Evolutionary conservation across 805 yeast genomes (phyloP).

Genomic region (Osmozyma mogii): DNA sequence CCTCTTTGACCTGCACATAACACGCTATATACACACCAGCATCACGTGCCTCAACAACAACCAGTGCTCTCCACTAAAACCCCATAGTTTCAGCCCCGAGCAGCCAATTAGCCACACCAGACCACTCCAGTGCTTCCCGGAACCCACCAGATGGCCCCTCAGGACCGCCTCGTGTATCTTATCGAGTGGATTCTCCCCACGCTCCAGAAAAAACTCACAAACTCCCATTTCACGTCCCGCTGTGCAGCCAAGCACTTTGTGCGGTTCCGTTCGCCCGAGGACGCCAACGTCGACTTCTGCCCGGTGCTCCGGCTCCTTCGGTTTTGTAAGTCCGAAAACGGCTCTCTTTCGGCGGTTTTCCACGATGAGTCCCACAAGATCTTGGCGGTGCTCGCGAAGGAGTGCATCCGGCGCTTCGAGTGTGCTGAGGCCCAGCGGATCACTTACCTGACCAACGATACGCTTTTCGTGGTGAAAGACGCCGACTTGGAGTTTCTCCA

Average conservation of each 20-base stretch:
- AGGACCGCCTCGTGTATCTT: too few relatives aligned
- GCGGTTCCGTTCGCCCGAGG: slow-evolving; percentile 2
- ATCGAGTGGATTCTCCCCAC: slow-evolving; percentile 3
- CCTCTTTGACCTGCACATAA: too few relatives aligned
- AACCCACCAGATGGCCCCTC: too few relatives aligned
- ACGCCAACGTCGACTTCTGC: slow-evolving; percentile 7
- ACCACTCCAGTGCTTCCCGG: too few relatives aligned
- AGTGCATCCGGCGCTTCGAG: slow-evolving; percentile 24
- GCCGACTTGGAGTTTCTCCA: too few relatives aligned
- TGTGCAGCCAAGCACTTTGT: slow-evolving; percentile 13
- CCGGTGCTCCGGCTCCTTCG: slow-evolving; percentile 23
- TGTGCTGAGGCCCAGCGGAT: slow-evolving; percentile 22
- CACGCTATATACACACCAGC: too few relatives aligned
- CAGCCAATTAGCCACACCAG: too few relatives aligned
- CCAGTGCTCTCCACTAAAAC: too few relatives aligned
- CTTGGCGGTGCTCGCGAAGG: slow-evolving; percentile 21
- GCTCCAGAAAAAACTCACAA: slow-evolving; percentile 3
- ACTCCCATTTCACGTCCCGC: slow-evolving; percentile 6
- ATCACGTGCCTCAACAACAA: too few relatives aligned
- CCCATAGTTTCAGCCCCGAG: too few relatives aligned
- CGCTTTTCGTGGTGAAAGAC: too few relatives aligned
- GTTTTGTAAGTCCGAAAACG: slow-evolving; percentile 14
- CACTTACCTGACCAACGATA: slow-evolving; percentile 18
- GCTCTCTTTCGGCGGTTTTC: slow-evolving; percentile 22
- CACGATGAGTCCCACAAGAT: slow-evolving; percentile 26